These are phyloP conservation scores for Torrubiellomyces zombiae DNA, from an alignment of 2,329 filamentous ascomycete species.

Conservation along the genomic window DNA sequence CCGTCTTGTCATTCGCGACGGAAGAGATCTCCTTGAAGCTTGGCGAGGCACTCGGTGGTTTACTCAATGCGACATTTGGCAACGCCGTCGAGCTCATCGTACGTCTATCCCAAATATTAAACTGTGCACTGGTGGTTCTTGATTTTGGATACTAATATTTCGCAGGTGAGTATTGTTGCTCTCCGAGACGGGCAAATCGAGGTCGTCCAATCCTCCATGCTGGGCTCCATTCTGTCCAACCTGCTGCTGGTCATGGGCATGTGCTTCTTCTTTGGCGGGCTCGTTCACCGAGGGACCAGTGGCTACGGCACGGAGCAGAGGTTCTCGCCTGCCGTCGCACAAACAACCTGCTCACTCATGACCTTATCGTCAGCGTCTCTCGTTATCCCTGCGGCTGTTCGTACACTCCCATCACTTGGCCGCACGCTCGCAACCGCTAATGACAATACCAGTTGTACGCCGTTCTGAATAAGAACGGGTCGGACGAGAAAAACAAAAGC, in stretches of 20 bases:
- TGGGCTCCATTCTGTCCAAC: constrained; percentile 89
- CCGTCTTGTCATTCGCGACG: constrained; percentile 59
- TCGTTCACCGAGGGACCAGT: constrained; percentile 39
- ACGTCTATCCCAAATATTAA: no score
- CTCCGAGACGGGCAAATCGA: constrained; percentile 73
- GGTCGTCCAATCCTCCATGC: constrained; percentile 95
- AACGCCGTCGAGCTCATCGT: constrained; percentile 70
- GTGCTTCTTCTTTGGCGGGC: constrained; percentile 62
- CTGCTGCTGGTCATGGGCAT: constrained; percentile 73
- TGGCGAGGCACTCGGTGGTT: constrained; percentile 56
- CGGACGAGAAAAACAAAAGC: constrained; percentile 28
- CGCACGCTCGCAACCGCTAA: no score
- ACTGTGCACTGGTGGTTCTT: not conserved
- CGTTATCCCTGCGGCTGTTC: constrained; percentile 57
- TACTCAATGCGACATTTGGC: constrained; percentile 63
- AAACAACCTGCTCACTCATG: constrained; percentile 62
- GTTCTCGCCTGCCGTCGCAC: constrained; percentile 63
- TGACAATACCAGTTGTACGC: constrained; percentile 52
- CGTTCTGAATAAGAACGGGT: constrained; percentile 32
- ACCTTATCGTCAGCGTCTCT: constrained; percentile 59
- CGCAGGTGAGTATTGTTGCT: constrained; percentile 78
- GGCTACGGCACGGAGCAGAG: constrained; percentile 48
- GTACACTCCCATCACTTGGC: no score
- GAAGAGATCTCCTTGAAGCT: constrained; percentile 59
- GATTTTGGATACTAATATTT: constrained; percentile 1